Conservation (phyloP, 176 grass and related monocot species). For the Rhynchospora tenuis region DNA sequence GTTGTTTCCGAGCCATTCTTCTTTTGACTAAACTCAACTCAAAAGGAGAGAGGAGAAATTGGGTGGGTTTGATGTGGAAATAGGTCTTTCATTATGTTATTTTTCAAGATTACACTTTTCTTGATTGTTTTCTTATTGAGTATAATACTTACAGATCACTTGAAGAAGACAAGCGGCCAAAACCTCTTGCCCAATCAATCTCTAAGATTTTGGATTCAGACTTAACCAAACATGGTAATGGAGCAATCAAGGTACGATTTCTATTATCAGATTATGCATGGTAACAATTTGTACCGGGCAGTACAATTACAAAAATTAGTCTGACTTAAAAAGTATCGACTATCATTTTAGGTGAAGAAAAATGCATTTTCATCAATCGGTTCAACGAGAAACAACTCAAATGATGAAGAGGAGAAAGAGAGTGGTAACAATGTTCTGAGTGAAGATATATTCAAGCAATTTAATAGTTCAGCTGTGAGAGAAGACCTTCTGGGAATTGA, state of each 20-base stretch:
- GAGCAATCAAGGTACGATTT: slow-evolving; percentile 3
- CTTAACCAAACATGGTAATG: background rate
- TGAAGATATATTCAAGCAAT: slow-evolving; percentile 60
- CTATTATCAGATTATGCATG: background rate
- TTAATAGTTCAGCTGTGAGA: slow-evolving; percentile 34
- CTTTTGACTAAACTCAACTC: background rate
- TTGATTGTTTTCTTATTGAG: background rate
- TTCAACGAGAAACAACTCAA: slow-evolving; percentile 21
- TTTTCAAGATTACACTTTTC: background rate
- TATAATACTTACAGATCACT: slow-evolving; percentile 9
- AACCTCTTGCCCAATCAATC: background rate
- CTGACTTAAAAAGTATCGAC: background rate
- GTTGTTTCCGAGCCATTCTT: background rate
- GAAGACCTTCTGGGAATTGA: slow-evolving; percentile 1
- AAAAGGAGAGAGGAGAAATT: background rate
- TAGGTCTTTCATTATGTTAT: background rate
- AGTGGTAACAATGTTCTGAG: slow-evolving; percentile 20
- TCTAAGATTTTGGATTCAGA: slow-evolving; percentile 6
- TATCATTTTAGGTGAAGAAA: slow-evolving; percentile 49
- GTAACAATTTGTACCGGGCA: background rate
- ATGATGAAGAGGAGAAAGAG: background rate
- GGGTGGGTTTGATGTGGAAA: background rate
- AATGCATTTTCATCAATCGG: slow-evolving; percentile 67
- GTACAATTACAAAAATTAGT: background rate
- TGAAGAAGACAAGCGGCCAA: background rate